Percentiles rank a stretch among this genome's conserved stretches.
phyloP scores from a whole-genome alignment of 2,329 filamentous ascomycete genomes.

The Dactylellina parvicollis region DNA sequence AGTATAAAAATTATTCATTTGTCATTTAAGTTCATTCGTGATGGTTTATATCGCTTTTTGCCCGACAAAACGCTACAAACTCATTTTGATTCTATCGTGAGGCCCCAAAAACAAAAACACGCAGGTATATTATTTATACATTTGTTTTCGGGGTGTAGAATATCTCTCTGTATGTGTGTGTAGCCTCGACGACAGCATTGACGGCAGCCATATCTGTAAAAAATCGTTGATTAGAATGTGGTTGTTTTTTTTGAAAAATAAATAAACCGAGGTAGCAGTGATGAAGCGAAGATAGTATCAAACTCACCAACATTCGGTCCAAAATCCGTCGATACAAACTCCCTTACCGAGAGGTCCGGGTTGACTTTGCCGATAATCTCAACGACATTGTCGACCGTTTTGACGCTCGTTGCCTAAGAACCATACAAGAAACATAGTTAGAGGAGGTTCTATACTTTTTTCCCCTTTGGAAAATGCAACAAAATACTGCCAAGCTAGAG shows the following conservation, averaged over 20 bases:
- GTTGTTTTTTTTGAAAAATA: too few relatives aligned
- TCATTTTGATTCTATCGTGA: too few relatives aligned
- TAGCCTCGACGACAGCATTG: slow-evolving; percentile 83
- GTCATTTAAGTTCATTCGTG: not conserved
- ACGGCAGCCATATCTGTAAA: slow-evolving; percentile 77
- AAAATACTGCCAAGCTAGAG: too few relatives aligned
- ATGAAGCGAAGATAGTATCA: not conserved
- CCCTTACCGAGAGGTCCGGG: slow-evolving; percentile 75
- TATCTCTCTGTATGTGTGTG: slow-evolving; percentile 81
- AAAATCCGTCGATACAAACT: slow-evolving; percentile 75
- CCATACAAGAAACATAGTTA: slow-evolving; percentile 66
- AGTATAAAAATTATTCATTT: not conserved
- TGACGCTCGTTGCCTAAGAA: slow-evolving; percentile 68
- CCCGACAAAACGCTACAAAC: too few relatives aligned
- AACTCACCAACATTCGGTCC: slow-evolving; percentile 63
- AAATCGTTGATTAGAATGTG: too few relatives aligned
- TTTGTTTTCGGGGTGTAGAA: slow-evolving; percentile 71
- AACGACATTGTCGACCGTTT: slow-evolving; percentile 72
- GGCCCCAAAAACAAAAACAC: too few relatives aligned
- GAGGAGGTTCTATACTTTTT: too few relatives aligned
- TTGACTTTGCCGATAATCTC: slow-evolving; percentile 85
- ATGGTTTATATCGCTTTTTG: too few relatives aligned
- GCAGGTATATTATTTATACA: too few relatives aligned
- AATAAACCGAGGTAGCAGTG: too few relatives aligned
- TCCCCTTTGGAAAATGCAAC: too few relatives aligned